Percentiles rank a stretch among this genome's conserved stretches.
Conservation (phyloP, 352 stramenopile genomes). For the Phytophthora constricta region DNA sequence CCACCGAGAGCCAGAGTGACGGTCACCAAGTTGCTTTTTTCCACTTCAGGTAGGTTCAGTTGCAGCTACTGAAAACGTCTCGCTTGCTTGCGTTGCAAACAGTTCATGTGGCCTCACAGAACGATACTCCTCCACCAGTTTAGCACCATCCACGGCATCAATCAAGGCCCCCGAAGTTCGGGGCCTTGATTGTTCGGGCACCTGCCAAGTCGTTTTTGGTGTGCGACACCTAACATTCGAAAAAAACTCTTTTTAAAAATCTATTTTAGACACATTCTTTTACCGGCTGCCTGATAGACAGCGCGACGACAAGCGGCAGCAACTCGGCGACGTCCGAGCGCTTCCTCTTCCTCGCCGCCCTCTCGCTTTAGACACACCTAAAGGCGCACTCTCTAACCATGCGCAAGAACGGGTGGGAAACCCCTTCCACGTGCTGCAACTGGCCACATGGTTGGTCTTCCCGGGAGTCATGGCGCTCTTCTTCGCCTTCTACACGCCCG, state of each 20-base stretch:
- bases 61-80: too few species aligned
- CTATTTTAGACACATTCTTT: neutral
- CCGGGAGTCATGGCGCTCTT: conserved; percentile 81
- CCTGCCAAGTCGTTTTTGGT: neutral
- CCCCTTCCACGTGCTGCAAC: conserved; percentile 85
- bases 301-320: conserved; percentile 24
- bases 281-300: conserved; percentile 36
- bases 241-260: too few species aligned
- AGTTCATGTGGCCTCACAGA: too few species aligned
- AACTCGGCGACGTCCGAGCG: conserved; percentile 27
- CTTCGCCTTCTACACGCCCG: conserved; percentile 82
- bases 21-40: neutral
- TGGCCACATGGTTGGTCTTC: conserved; percentile 87
- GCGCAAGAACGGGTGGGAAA: conserved; percentile 83
- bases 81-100: too few species aligned
- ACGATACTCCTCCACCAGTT: too few species aligned
- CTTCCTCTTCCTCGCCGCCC: conserved; percentile 19
- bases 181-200: too few species aligned
- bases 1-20: too few species aligned
- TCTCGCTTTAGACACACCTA: too few species aligned
- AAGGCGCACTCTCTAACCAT: too few species aligned
- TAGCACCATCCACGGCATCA: neutral
- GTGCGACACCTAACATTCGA: neutral
- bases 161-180: too few species aligned
- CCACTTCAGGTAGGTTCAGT: too few species aligned